phyloP scores from a whole-genome alignment of 179 eudicot species.

The Beta macrorhiza region DNA sequence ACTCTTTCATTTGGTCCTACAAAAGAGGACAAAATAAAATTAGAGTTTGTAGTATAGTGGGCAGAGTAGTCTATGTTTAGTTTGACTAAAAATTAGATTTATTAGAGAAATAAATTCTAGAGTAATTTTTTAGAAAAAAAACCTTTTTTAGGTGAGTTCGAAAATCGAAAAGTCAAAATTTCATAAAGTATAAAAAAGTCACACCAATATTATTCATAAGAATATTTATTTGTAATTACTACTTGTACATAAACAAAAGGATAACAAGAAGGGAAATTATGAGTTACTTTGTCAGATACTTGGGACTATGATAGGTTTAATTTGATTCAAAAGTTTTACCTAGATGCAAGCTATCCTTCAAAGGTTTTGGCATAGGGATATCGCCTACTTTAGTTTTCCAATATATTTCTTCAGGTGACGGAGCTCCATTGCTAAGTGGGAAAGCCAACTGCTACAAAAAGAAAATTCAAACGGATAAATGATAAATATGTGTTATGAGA shows the following conservation, averaged over 20 bases:
- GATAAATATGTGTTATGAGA: no score
- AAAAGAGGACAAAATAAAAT: neutral
- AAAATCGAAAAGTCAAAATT: neutral
- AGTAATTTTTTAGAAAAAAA: neutral
- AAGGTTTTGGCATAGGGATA: conserved; percentile 1
- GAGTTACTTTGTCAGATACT: no score
- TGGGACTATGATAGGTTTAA: no score
- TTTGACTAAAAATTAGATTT: neutral
- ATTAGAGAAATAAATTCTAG: neutral
- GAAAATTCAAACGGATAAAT: no score
- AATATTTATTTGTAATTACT: neutral
- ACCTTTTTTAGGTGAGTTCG: neutral
- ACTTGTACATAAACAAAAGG: no score
- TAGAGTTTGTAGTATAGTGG: neutral
- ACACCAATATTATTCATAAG: conserved; percentile 2
- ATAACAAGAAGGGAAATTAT: no score
- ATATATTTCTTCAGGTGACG: neutral
- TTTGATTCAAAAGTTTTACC: neutral
- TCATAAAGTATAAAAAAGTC: neutral
- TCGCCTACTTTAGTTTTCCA: conserved; percentile 1
- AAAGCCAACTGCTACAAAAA: no score
- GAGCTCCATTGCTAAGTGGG: neutral
- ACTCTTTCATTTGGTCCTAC: conserved; percentile 1
- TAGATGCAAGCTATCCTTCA: conserved; percentile 1
- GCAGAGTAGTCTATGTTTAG: neutral